phyloP scores from a whole-genome alignment of 75 land plant genomes.

The Picea sitchensis region DNA sequence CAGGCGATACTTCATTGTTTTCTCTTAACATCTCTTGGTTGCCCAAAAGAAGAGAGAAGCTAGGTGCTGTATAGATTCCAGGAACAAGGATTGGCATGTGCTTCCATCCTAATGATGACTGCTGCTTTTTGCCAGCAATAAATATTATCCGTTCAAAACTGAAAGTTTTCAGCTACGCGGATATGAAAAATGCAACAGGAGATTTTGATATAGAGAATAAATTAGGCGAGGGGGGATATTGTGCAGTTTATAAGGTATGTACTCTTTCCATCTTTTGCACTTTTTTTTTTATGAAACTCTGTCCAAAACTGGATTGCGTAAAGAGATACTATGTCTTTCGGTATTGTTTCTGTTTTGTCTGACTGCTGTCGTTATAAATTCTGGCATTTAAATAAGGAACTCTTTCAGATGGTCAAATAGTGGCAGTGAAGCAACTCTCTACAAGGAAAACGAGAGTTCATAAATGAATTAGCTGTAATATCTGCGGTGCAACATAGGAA shows the following conservation, averaged over 20 bases:
- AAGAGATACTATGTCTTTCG: neutral
- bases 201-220: conserved; percentile 18
- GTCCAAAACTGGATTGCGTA: neutral
- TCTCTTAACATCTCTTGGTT: too few species aligned
- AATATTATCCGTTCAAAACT: too few species aligned
- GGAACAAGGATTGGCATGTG: too few species aligned
- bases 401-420: conserved; percentile 12
- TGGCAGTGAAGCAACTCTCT: conserved; percentile 24
- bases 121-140: too few species aligned
- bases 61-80: too few species aligned
- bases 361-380: neutral
- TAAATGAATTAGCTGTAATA: too few species aligned
- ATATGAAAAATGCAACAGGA: conserved; percentile 18
- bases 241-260: conserved; percentile 32
- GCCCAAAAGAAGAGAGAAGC: too few species aligned
- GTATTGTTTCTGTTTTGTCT: neutral
- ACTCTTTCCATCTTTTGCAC: too few species aligned
- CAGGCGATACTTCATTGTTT: too few species aligned
- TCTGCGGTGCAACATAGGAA: too few species aligned
- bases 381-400: conserved; percentile 7
- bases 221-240: conserved; percentile 23
- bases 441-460: too few species aligned
- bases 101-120: too few species aligned
- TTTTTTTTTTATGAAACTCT: neutral
- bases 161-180: conserved; percentile 35